phyloP scores from a whole-genome alignment of 83 land plant genomes.

The Thuja plicata region DNA sequence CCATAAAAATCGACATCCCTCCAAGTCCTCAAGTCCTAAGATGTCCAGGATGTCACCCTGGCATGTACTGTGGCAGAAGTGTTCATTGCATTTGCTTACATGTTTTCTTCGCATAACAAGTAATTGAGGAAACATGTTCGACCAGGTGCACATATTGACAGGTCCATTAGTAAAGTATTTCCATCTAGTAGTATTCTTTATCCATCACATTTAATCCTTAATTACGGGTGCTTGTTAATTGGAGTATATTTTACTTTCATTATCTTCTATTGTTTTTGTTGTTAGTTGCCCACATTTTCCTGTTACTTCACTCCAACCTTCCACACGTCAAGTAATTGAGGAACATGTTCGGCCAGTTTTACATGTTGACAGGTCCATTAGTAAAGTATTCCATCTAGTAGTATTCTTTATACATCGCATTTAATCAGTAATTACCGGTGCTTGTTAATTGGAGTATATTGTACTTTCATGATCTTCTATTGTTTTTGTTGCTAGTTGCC shows the following conservation, averaged over 20 bases:
- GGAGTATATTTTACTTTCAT: not conserved
- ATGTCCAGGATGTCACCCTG: no score
- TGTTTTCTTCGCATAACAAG: not conserved
- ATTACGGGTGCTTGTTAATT: not conserved
- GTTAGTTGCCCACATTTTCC: not conserved
- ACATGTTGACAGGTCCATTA: not conserved
- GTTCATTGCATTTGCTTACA: not conserved
- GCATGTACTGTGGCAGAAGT: not conserved
- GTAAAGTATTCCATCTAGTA: not conserved
- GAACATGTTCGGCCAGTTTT: not conserved
- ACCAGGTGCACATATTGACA: not conserved
- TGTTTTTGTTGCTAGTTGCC: not conserved
- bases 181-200: not conserved
- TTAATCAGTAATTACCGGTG: not conserved
- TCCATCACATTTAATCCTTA: not conserved
- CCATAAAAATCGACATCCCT: no score
- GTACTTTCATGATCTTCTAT: not conserved
- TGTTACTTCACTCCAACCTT: not conserved
- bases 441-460: not conserved
- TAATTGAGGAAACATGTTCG: not conserved
- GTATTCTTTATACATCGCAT: not conserved
- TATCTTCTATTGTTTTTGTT: not conserved
- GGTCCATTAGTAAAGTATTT: not conserved
- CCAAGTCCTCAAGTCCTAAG: no score
- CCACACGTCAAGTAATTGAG: not conserved